Evolutionary conservation across 176 grass and related monocot species (phyloP), one percentile per base, ranked within the genome.

Genomic region (Elymus sibiricus): DNA sequence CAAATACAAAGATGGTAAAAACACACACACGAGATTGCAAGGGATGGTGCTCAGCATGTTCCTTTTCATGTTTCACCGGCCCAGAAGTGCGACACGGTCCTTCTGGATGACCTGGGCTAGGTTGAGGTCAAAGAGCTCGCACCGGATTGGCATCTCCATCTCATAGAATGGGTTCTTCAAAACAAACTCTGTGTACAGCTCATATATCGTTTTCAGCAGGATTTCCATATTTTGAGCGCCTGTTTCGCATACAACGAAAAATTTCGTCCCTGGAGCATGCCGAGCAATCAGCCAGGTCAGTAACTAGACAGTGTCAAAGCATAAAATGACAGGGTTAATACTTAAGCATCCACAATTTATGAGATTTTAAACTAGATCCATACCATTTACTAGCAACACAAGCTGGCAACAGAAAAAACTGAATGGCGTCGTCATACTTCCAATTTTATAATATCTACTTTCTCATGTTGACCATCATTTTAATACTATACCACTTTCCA

Each of bases 91-190:
- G 42, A 94, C 88, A 31, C 90, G 88, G 25, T 99, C 97, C 85
- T 99, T 99, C 82, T 99, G 97, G 80, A 99, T 87, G n/a, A 90
- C 90, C 28, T 92, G 93, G 38, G 97, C 89, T 56, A 99, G 76
- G 79, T 95, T 95, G 84, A 96, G 82, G 53, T 99, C 97, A 83
- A 99, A 99, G 38, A 94, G 92, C 75, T 99, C 97, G 46, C 97
- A 99, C 27, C 94, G 87, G 32, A 99, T 99, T 15, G 94, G 97
- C 97, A 99, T 99, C 75, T 99, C 97, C 88, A 99, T 99, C 91
- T 99, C 97, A 65, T 99, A 96, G 86, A 99, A 99, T 0, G 94
- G 94, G 63, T 96, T 99, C 90, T 96, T 99, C 90, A 99, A 79
- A 21, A 99, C 97, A 71, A 93, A 99, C 59, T 99, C 94, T 0